Conservation (phyloP, 805 yeast species). For the Candida chauliodis region DNA sequence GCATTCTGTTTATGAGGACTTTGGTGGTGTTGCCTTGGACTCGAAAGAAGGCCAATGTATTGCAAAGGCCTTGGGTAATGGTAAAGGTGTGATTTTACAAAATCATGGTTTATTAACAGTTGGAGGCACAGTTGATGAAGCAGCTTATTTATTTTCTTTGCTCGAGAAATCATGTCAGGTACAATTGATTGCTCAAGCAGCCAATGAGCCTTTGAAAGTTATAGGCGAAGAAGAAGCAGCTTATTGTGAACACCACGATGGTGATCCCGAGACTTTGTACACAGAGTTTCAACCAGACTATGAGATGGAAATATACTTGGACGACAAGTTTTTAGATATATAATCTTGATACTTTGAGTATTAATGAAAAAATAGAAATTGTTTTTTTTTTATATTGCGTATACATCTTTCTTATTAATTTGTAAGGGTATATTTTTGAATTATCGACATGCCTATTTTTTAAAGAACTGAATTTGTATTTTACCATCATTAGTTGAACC, state of each 20-base stretch:
- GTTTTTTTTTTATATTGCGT: background rate
- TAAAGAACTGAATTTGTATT: background rate
- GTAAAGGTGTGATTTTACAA: slow-evolving; percentile 29
- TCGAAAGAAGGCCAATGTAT: slow-evolving; percentile 28
- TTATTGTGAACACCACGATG: slow-evolving; percentile 56
- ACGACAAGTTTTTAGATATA: slow-evolving; percentile 9
- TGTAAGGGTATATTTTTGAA: background rate
- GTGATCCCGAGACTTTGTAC: slow-evolving; percentile 67
- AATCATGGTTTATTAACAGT: slow-evolving; percentile 35
- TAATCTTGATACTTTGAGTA: no score
- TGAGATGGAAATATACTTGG: slow-evolving; percentile 27
- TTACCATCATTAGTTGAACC: background rate
- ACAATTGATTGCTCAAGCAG: slow-evolving; percentile 36
- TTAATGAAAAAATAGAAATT: no score
- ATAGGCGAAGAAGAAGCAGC: slow-evolving; percentile 64
- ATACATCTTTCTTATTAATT: no score
- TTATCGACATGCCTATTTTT: background rate
- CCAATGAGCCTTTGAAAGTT: slow-evolving; percentile 38
- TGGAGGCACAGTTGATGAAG: slow-evolving; percentile 34
- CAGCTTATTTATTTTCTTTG: slow-evolving; percentile 30
- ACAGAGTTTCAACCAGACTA: slow-evolving; percentile 72
- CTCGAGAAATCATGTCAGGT: slow-evolving; percentile 30
- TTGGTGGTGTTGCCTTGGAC: slow-evolving; percentile 71
- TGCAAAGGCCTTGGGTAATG: slow-evolving; percentile 27
- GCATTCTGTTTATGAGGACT: slow-evolving; percentile 63